Percentiles rank a stretch among this genome's conserved stretches.
phyloP scores from a whole-genome alignment of 108 stramenopile genomes.

The Aurantiochytrium sp. region DNA sequence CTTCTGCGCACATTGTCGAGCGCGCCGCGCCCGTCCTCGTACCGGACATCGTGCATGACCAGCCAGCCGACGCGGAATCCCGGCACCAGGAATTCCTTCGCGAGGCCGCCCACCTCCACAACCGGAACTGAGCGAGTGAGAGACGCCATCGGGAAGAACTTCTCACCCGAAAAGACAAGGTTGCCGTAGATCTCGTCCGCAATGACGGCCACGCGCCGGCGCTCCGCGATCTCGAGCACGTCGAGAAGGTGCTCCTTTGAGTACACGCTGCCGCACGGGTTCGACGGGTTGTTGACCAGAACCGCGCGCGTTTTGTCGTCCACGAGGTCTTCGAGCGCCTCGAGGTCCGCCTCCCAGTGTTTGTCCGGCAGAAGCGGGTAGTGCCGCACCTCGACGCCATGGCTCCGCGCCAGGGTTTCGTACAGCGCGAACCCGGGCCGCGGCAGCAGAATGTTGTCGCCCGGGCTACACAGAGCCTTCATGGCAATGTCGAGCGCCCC shows the following conservation, averaged over 20 bases:
- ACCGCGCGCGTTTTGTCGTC: constrained; percentile 58
- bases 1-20: constrained; percentile 67
- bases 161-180: constrained; percentile 59
- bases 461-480: constrained; percentile 65
- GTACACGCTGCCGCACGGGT: constrained; percentile 85
- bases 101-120: constrained; percentile 75
- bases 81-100: constrained; percentile 86
- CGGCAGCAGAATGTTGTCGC: constrained; percentile 72
- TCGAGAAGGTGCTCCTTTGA: constrained; percentile 65
- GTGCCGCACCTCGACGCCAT: constrained; percentile 68
- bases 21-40: constrained; percentile 41
- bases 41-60: constrained; percentile 37
- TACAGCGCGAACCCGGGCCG: constrained; percentile 84
- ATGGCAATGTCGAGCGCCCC: constrained; percentile 79
- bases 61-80: constrained; percentile 53
- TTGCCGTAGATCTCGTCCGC: constrained; percentile 90
- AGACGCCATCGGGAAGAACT: constrained; percentile 69
- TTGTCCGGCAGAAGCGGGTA: constrained; percentile 70
- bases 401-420: constrained; percentile 75
- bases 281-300: constrained; percentile 84
- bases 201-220: constrained; percentile 68
- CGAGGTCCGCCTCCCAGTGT: constrained; percentile 79
- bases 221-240: constrained; percentile 62
- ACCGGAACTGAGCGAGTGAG: constrained; percentile 70
- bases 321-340: constrained; percentile 64